Evolutionary conservation across 371 early-diverging fungal genomes (phyloP).

Genomic region (Lichtheimia hyalospora): DNA sequence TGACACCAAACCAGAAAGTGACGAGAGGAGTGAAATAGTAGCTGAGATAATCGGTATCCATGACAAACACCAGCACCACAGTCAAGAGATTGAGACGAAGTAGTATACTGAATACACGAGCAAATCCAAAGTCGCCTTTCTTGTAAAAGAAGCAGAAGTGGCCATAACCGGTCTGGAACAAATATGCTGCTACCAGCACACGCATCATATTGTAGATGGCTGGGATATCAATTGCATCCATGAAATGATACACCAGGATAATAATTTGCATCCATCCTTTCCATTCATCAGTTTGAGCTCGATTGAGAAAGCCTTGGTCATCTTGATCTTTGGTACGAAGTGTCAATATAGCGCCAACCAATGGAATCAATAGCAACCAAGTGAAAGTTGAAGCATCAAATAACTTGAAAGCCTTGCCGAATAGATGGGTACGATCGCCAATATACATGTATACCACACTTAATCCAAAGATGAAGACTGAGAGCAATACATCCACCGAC

Average conservation of each 20-base stretch:
- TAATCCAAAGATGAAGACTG: slow-evolving; percentile 47
- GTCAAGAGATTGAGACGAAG: slow-evolving; percentile 73
- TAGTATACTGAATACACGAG: slow-evolving; percentile 60
- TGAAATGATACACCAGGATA: slow-evolving; percentile 73
- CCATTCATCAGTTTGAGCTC: slow-evolving; percentile 84
- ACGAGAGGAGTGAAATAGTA: slow-evolving; percentile 84
- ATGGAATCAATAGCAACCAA: slow-evolving; percentile 31
- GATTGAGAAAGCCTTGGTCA: slow-evolving; percentile 63
- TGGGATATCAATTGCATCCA: slow-evolving; percentile 61
- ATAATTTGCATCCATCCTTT: slow-evolving; percentile 87
- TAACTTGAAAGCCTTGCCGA: slow-evolving; percentile 67
- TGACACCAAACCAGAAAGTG: slow-evolving; percentile 69
- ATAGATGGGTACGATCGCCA: slow-evolving; percentile 69
- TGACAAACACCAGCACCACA: slow-evolving; percentile 62
- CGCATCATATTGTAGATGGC: slow-evolving; percentile 74
- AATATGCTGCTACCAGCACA: slow-evolving; percentile 71
- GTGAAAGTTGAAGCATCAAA: slow-evolving; percentile 47
- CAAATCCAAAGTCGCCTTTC: slow-evolving; percentile 66
- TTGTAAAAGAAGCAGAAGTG: slow-evolving; percentile 73
- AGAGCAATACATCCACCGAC: slow-evolving; percentile 23
- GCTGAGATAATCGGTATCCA: slow-evolving; percentile 68
- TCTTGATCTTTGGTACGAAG: slow-evolving; percentile 28
- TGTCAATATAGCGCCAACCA: slow-evolving; percentile 47
- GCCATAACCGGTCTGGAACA: slow-evolving; percentile 83
- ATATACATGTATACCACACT: slow-evolving; percentile 59